Percentiles rank a stretch among this genome's conserved stretches.
Evolutionary conservation across 345 rosid species (phyloP).

Genomic region (Populus davidiana): DNA sequence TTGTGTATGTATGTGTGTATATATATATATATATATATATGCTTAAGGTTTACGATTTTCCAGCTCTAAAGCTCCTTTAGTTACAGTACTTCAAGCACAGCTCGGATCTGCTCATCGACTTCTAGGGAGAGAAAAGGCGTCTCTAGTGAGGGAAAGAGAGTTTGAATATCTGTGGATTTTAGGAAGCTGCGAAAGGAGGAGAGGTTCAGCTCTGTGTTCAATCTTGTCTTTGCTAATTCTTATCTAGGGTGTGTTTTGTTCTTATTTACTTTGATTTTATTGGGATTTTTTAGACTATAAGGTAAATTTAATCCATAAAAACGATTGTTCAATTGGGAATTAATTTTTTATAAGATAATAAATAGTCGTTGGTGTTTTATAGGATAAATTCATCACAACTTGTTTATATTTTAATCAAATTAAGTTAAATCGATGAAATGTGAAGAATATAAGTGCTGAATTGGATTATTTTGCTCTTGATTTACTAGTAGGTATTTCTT

Average conservation of each 20-base stretch:
- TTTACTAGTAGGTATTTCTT: too few relatives aligned
- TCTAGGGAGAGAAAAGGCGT: neutral
- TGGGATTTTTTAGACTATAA: neutral
- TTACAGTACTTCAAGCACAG: neutral
- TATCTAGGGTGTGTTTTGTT: slow-evolving; percentile 29
- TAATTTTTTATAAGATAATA: too few relatives aligned
- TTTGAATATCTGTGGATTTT: neutral
- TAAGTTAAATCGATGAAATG: too few relatives aligned
- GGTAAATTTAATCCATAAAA: too few relatives aligned
- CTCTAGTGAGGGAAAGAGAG: neutral
- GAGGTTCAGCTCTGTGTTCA: slow-evolving; percentile 4
- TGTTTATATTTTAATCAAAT: too few relatives aligned
- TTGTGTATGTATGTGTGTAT: neutral
- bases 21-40: neutral
- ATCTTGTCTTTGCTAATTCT: slow-evolving; percentile 4
- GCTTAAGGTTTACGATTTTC: slow-evolving; percentile 36
- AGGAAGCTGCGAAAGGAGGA: neutral
- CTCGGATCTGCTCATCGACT: neutral
- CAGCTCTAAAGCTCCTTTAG: slow-evolving; percentile 33
- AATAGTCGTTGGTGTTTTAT: too few relatives aligned
- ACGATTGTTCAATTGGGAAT: too few relatives aligned
- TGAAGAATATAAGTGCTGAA: too few relatives aligned
- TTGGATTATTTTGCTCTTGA: too few relatives aligned
- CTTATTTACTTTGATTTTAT: slow-evolving; percentile 8
- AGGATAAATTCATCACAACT: too few relatives aligned